Conservation (phyloP, 306 rosid species). For the Trifolium repens region DNA sequence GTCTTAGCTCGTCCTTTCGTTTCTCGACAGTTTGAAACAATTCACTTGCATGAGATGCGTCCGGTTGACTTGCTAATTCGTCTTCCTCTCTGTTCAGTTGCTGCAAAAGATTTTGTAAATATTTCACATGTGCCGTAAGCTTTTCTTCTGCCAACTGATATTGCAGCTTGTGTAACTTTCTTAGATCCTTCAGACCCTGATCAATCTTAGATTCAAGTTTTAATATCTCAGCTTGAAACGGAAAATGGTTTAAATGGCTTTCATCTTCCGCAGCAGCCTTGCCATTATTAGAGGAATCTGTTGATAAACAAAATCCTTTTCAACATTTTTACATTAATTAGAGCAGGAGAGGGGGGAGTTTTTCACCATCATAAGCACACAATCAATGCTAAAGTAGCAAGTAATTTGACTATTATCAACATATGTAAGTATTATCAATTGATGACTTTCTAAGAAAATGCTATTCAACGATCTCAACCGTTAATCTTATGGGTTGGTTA, state of each 20-base stretch:
- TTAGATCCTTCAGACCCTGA: constrained; percentile 51
- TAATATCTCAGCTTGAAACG: constrained; percentile 24
- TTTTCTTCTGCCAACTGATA: constrained; percentile 61
- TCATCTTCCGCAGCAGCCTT: constrained; percentile 21
- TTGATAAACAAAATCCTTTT: constrained; percentile 8
- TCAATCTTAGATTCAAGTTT: constrained; percentile 58
- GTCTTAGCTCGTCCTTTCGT: constrained; percentile 59
- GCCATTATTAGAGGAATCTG: constrained; percentile 46
- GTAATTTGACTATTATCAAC: neutral
- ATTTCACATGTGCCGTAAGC: constrained; percentile 55
- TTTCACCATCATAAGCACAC: constrained; percentile 30
- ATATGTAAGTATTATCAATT: neutral
- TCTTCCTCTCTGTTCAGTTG: constrained; percentile 64
- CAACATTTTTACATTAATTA: neutral
- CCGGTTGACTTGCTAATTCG: constrained; percentile 45
- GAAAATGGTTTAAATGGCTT: constrained; percentile 7
- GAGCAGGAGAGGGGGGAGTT: neutral
- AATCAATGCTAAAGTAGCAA: constrained; percentile 3
- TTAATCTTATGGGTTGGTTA: no score
- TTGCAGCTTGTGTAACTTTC: constrained; percentile 61
- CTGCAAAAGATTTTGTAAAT: constrained; percentile 55
- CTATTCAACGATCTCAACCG: no score
- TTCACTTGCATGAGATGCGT: constrained; percentile 40
- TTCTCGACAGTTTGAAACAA: constrained; percentile 43
- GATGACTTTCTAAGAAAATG: no score